Base-by-base conservation (phyloP, 2,329 filamentous ascomycete genomes). In the Monilinia aucupariae region DNA sequence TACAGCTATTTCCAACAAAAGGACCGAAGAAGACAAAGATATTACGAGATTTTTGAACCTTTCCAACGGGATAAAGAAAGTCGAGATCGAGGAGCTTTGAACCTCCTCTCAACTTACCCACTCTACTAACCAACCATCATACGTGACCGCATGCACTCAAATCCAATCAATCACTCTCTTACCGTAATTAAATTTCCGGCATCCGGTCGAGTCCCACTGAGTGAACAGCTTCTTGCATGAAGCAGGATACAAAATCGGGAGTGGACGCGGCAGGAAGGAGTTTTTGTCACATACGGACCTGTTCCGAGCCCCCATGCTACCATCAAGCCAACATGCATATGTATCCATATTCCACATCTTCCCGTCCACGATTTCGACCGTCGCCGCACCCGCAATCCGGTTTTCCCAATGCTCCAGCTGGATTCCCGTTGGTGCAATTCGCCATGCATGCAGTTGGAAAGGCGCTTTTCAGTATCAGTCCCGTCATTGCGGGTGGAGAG, bases 21-120 rank as follows among this genome's bases (percentile, higher is more conserved):
- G 54, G 54, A 47, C 54, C 54, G 41, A 58, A 58, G 13, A 47
- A 56, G 20, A 47, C 41, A 47, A 58, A 58, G 41, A 45, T 56
- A 56, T 56, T 56, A 56, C 54, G 41, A 56, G 25, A 56, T 34
- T 10, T 47, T 47, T 39, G 45, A 56, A 4, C 27, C 12, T 45
- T 58, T 47, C 22, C 27, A 58, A 37, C 4, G 25, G n/a, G 30
- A 58, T 41, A 47, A 25, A 58, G 41, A 34, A 58, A 58, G 54
- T 47, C 54, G 54, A 47, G 41, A 58, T 47, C 27, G n/a, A 56
- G 47, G 41, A 47, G 25, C 27, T 56, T 45, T 58, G n/a, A 58
- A 45, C 41, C 30, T 32, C 41, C 30, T 45, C 43, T 32, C 3
- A 37, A 20, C 20, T 3, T 47, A 13, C 30, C 54, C 54, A 47